A percentile compares a stretch with the other conserved stretches of the same genome.
Conservation (phyloP, 2,329 filamentous ascomycete species). For the Epichloe brachyelytri region DNA sequence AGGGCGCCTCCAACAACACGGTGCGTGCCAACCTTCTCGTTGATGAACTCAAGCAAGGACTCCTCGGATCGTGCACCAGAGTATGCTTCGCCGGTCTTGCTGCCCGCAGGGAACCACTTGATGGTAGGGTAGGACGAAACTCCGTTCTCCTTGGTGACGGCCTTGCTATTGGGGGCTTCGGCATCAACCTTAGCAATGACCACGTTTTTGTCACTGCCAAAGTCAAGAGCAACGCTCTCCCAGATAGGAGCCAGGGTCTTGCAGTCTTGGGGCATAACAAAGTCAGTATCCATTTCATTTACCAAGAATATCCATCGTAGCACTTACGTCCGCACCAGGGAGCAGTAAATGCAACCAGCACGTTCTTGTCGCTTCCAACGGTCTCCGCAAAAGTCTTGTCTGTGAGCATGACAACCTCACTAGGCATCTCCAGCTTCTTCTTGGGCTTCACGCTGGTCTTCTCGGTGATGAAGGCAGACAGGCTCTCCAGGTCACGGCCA, state of each 20-base stretch:
- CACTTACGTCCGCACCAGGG: constrained; percentile 96
- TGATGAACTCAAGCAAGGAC: constrained; percentile 69
- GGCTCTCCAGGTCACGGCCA: constrained; percentile 75
- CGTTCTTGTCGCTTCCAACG: constrained; percentile 76
- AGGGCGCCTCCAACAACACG: constrained; percentile 71
- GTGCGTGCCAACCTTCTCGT: constrained; percentile 80
- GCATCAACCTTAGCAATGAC: constrained; percentile 92
- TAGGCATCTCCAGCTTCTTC: constrained; percentile 60
- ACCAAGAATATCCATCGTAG: neutral
- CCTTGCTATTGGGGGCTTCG: constrained; percentile 76
- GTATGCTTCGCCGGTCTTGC: constrained; percentile 59
- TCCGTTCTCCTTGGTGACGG: constrained; percentile 59
- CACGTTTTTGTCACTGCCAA: constrained; percentile 62
- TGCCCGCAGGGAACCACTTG: constrained; percentile 89
- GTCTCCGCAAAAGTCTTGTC: constrained; percentile 65
- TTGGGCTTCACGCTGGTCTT: constrained; percentile 78
- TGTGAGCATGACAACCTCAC: constrained; percentile 65
- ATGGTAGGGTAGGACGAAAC: constrained; percentile 89
- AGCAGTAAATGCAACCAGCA: constrained; percentile 91
- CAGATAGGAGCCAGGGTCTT: constrained; percentile 83
- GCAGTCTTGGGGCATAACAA: constrained; percentile 62
- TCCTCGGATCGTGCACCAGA: constrained; percentile 62
- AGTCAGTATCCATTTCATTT: neutral
- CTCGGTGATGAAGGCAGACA: constrained; percentile 67
- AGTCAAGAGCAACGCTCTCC: constrained; percentile 78